Evolutionary conservation across 805 yeast genomes (phyloP).

Genomic region (Wickerhamiella siamensis): DNA sequence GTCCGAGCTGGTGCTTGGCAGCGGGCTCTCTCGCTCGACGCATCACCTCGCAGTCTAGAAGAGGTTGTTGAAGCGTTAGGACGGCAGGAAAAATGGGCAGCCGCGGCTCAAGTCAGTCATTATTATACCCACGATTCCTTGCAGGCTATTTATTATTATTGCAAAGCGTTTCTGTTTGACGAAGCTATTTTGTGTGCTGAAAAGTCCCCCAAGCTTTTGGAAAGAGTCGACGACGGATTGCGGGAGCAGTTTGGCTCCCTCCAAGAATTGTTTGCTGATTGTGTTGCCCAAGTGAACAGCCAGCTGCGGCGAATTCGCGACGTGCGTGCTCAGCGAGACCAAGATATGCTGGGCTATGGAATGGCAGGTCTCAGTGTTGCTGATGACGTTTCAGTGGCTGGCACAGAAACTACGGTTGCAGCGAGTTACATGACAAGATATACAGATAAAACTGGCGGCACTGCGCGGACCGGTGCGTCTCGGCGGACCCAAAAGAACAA

Average conservation of each 20-base stretch:
- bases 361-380: slow-evolving; percentile 37
- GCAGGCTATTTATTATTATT: slow-evolving; percentile 50
- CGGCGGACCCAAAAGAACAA: slow-evolving; percentile 83
- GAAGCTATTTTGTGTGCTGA: slow-evolving; percentile 46
- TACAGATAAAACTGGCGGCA: slow-evolving; percentile 90
- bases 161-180: slow-evolving; percentile 61
- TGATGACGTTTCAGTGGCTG: slow-evolving; percentile 89
- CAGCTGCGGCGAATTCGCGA: slow-evolving; percentile 77
- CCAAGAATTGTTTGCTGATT: slow-evolving; percentile 88
- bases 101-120: slow-evolving; percentile 65
- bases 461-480: slow-evolving; percentile 93
- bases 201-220: slow-evolving; percentile 33
- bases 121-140: slow-evolving; percentile 46
- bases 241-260: slow-evolving; percentile 79
- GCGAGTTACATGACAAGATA: slow-evolving; percentile 90
- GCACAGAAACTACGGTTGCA: slow-evolving; percentile 82
- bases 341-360: slow-evolving; percentile 76
- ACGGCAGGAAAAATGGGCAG: slow-evolving; percentile 48
- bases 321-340: slow-evolving; percentile 63
- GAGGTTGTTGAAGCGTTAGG: slow-evolving; percentile 41
- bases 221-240: slow-evolving; percentile 41
- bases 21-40: slow-evolving; percentile 56
- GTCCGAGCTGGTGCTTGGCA: slow-evolving; percentile 65
- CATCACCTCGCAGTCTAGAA: slow-evolving; percentile 25
- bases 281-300: slow-evolving; percentile 68